Evolutionary conservation across 345 rosid species (phyloP).

Genomic region (Erucastrum elatum): DNA sequence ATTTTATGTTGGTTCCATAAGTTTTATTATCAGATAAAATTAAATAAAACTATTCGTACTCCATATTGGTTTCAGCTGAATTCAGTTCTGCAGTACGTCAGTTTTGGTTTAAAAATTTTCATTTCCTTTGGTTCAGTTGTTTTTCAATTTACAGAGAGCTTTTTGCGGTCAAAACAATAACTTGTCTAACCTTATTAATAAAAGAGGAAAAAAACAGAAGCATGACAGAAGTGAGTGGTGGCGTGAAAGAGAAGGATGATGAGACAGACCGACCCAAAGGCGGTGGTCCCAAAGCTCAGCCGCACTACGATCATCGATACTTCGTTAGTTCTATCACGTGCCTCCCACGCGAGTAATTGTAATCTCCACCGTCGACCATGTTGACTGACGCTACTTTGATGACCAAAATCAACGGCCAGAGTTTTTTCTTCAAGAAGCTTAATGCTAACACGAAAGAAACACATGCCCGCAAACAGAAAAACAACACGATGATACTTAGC

Average conservation of each 20-base stretch:
- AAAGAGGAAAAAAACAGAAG: neutral
- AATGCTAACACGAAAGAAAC: slow-evolving; percentile 12
- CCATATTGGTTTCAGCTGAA: neutral
- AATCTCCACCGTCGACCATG: neutral
- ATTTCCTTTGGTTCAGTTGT: neutral
- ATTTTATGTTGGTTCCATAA: neutral
- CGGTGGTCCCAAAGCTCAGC: slow-evolving; percentile 33
- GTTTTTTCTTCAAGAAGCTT: no score
- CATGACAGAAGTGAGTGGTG: slow-evolving; percentile 30
- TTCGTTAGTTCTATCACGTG: slow-evolving; percentile 20
- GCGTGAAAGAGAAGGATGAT: slow-evolving; percentile 41
- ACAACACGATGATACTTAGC: slow-evolving; percentile 43
- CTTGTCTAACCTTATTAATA: neutral
- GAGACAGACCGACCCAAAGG: slow-evolving; percentile 29
- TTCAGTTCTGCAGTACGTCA: neutral
- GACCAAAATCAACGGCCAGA: slow-evolving; percentile 20
- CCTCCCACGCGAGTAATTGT: slow-evolving; percentile 1
- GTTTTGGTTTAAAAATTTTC: neutral
- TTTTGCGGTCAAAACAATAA: neutral
- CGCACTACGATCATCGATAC: slow-evolving; percentile 26
- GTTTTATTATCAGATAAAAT: neutral
- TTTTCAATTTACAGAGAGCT: neutral
- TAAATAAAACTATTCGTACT: neutral
- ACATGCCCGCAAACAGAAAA: slow-evolving; percentile 1
- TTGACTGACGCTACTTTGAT: neutral